Base-by-base conservation (phyloP, 441 rosid genomes). In the Eruca vesicaria region DNA sequence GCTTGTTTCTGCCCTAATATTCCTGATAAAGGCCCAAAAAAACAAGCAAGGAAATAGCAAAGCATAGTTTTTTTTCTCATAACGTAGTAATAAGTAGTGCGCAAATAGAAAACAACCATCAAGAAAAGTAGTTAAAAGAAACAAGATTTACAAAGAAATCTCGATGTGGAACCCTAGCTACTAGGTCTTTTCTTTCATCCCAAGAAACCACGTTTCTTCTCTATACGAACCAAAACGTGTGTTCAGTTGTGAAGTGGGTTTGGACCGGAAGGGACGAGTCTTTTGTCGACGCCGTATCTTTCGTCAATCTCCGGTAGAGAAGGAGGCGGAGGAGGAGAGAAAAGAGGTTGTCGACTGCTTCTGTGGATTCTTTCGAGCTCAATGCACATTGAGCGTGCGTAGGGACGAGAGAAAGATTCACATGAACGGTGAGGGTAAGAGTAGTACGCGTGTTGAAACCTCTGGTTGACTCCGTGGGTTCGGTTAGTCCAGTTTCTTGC, bases 231-330 rank as follows among this genome's bases (percentile, higher is more conserved):
- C 15, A 20, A 71, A 45, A 23, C 7, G n/a, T 33, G 19, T 45
- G n/a, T 66, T 68, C 52, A 90, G 78, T 93, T 93, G 82, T 91
- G 98, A 81, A 91, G 98, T 11, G 98, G 98, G 86, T 93, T 90
- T n/a, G 98, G 98, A 15, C 97, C 97, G 35, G 96, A 88, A 4
- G 98, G 98, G 57, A 93, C 96, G 23, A 93, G 86, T 76, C 98
- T 83, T 78, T 89, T 93, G 77, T 89, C 86, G 48, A 89, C 94
- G 15, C 91, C 98, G 65, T 86, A 93, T 80, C 88, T 86, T 33
- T 89, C 86, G 65, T 90, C 98, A 48, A 87, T 87, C 85, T 86
- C 89, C 1, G 80, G 43, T 2, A 85, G 64, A 2, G 48, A 14
- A 43, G 83, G 82, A 9, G 82, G 84, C 3, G 69, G 80, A 5